Conservation (phyloP, 1,284 basidiomycete genomes). For the Vanrija humicola region DNA sequence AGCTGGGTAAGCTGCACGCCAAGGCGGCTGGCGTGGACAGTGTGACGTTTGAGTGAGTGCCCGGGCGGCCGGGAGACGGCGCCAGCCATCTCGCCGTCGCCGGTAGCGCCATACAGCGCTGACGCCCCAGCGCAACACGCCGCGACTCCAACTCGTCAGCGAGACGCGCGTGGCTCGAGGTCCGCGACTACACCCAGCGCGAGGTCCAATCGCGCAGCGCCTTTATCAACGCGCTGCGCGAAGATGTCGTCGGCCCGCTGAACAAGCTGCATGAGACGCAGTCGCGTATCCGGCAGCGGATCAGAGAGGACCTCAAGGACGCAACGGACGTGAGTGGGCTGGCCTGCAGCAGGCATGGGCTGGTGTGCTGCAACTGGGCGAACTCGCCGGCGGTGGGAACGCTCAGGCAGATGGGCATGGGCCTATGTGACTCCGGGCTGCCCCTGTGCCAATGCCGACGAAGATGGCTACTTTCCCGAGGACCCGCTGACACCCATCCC, state of each 20-base stretch:
- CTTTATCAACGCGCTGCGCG: slow-evolving; percentile 64
- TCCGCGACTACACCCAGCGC: slow-evolving; percentile 74
- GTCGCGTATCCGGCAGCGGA: slow-evolving; percentile 78
- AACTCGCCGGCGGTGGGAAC: no score
- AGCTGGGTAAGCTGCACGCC: slow-evolving; percentile 64
- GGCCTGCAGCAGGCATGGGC: not conserved
- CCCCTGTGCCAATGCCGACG: no score
- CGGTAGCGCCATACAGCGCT: not conserved
- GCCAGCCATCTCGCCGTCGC: no score
- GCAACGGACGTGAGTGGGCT: slow-evolving; percentile 52
- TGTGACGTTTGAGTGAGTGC: slow-evolving; percentile 43
- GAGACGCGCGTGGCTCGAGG: slow-evolving; percentile 71
- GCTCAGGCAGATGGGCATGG: no score
- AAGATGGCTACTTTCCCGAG: no score
- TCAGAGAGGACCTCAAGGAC: slow-evolving; percentile 79
- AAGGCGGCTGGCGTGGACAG: slow-evolving; percentile 64
- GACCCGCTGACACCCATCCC: not conserved
- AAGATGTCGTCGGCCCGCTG: slow-evolving; percentile 68
- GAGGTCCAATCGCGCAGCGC: slow-evolving; percentile 78
- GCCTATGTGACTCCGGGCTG: no score
- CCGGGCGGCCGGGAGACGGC: no score
- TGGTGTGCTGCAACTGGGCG: no score
- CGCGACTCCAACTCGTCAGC: slow-evolving; percentile 59
- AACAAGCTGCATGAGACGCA: slow-evolving; percentile 67
- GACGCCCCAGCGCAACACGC: slow-evolving; percentile 37